Evolutionary conservation across 352 stramenopile genomes (phyloP).

Genomic region (Peronospora farinosa): DNA sequence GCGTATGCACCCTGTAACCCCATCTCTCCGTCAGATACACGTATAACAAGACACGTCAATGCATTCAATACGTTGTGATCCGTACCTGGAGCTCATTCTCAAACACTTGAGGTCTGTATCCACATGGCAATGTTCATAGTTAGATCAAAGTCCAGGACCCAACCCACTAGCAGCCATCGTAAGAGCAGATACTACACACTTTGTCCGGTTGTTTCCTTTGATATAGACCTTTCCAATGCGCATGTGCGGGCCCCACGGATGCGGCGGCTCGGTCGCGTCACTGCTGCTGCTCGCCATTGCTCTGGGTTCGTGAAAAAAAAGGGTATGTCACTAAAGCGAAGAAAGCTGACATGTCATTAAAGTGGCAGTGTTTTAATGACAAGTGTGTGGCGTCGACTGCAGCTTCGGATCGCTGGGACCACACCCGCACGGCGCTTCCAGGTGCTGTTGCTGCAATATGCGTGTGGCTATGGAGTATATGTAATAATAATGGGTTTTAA

Average conservation of each 20-base stretch:
- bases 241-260: conserved; percentile 75
- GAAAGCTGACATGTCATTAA: neutral
- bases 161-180: neutral
- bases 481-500: too few species aligned
- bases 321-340: conserved; percentile 5
- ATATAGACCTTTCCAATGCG: conserved; percentile 83
- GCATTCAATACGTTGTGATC: neutral
- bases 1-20: conserved; percentile 44
- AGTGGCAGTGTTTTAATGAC: conserved; percentile 33
- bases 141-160: conserved; percentile 1
- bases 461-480: too few species aligned
- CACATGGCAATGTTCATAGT: conserved; percentile 5
- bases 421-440: conserved; percentile 79
- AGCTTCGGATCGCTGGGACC: conserved; percentile 72
- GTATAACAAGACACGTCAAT: neutral
- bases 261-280: conserved; percentile 30
- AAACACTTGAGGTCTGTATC: conserved; percentile 68
- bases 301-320: neutral
- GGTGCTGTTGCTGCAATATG: conserved; percentile 27
- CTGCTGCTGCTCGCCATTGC: conserved; percentile 25
- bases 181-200: conserved; percentile 29
- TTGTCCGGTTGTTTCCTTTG: conserved; percentile 83
- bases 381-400: conserved; percentile 59
- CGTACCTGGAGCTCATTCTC: conserved; percentile 78
- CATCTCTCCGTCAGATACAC: conserved; percentile 2